Evolutionary conservation across 2,329 filamentous ascomycete species (phyloP).

Genomic region (Colletotrichum higginsianum): DNA sequence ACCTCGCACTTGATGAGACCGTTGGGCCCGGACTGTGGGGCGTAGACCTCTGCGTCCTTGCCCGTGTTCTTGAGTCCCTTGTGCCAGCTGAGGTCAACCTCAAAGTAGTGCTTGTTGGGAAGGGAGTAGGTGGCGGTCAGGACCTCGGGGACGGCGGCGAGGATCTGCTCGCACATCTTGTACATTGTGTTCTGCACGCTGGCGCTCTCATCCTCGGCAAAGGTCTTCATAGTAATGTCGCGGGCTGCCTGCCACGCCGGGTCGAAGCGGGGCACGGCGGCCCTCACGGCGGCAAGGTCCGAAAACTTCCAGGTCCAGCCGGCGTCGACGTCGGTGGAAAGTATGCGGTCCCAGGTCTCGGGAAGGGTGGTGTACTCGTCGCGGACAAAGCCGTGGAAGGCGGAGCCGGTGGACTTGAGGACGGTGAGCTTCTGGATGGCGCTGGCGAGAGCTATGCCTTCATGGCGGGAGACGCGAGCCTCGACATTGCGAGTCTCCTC

Average conservation of each 20-base stretch:
- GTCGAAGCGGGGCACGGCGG: slow-evolving; percentile 79
- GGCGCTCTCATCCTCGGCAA: slow-evolving; percentile 90
- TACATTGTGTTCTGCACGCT: slow-evolving; percentile 99
- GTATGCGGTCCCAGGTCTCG: slow-evolving; percentile 94
- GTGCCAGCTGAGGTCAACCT: slow-evolving; percentile 97
- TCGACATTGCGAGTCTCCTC: slow-evolving; percentile 89
- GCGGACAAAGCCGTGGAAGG: slow-evolving; percentile 93
- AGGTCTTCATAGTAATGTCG: slow-evolving; percentile 89
- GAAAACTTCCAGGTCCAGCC: slow-evolving; percentile 89
- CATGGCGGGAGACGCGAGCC: slow-evolving; percentile 75
- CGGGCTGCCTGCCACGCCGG: slow-evolving; percentile 83
- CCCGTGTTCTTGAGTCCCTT: slow-evolving; percentile 96
- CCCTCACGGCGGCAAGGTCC: slow-evolving; percentile 76
- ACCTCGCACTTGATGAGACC: slow-evolving; percentile 97
- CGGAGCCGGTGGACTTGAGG: slow-evolving; percentile 95
- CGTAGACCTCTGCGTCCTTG: slow-evolving; percentile 95
- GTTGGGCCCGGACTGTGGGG: slow-evolving; percentile 92
- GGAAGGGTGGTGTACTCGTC: slow-evolving; percentile 93
- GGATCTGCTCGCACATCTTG: slow-evolving; percentile 93
- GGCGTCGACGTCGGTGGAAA: slow-evolving; percentile 93
- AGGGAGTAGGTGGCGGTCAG: slow-evolving; percentile 84
- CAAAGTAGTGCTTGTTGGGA: slow-evolving; percentile 99
- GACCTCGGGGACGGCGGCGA: slow-evolving; percentile 80
- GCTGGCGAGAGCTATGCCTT: slow-evolving; percentile 82
- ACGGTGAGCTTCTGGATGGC: slow-evolving; percentile 87